Base-by-base conservation (phyloP, 225 moss, liverwort and hornwort genomes). In the Takakia lepidozioides region DNA sequence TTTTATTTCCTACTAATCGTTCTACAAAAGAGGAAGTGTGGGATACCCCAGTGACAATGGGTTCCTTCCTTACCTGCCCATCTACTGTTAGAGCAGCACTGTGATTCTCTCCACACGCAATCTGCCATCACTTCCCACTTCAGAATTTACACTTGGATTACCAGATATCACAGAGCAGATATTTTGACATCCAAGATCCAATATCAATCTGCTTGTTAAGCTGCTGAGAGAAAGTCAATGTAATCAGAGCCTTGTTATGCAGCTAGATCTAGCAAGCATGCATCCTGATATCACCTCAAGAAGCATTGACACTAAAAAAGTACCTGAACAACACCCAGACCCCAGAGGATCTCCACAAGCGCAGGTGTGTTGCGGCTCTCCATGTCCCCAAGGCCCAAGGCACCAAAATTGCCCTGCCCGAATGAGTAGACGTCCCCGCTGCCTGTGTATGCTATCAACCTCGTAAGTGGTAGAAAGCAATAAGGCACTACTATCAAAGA, bases 361-460 rank as follows among this genome's bases (percentile, higher is more conserved):
- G 46, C 51, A 50, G 82, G 86, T 51, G 67, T 64, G 53, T 34
- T 63, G 51, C 81, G 66, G 56, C 72, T 50, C 41, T 82, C 78
- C 57, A 61, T 35, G 55, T 52, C 69, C 21, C 63, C 72, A 67
- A 75, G 86, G 15, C 86, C 86, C 78, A 86, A 70, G 57, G 75
- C 82, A 50, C 82, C 86, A 61, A 49, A 67, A 54, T 37, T 60
- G 53, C 86, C 82, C 52, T 75, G 72, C 27, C 86, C 86, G 59
- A 86, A 86, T 14, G 86, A 67, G 59, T 73, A 86, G 14, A 82
- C 78, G 53, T 86, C 86, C 38, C 86, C 86, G 75, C 86, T 82
- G 22, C 86, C 82, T 85, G 68, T 51, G 48, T 25, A 15, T 13
- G 16, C 15, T 3, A 57, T 51, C 26, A 64, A 10, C 36, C 25